phyloP scores from a whole-genome alignment of 148 eudicot genomes.

The Chenopodium berlandieri region DNA sequence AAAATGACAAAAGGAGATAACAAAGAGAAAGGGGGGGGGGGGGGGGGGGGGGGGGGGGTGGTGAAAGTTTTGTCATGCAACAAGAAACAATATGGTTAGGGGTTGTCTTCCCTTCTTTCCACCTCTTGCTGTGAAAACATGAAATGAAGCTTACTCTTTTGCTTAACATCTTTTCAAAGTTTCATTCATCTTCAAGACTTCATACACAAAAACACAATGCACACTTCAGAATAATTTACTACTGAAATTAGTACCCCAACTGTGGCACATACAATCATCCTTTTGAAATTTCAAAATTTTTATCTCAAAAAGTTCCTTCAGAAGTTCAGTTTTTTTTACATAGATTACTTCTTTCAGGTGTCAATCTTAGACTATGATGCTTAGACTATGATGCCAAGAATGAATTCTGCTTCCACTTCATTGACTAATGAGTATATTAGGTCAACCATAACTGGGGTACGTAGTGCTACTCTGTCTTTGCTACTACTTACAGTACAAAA shows the following conservation, averaged over 20 bases:
- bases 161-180: neutral
- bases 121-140: too few species aligned
- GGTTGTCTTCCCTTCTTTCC: too few species aligned
- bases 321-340: neutral
- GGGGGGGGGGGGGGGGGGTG: too few species aligned
- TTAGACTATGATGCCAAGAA: neutral
- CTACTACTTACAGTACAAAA: conserved; percentile 5
- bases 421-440: neutral
- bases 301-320: neutral
- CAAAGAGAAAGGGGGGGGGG: too few species aligned
- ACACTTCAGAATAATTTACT: neutral
- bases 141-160: neutral
- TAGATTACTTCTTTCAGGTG: neutral
- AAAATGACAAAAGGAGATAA: too few species aligned
- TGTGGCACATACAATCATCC: neutral
- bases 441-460: neutral
- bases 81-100: too few species aligned
- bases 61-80: too few species aligned
- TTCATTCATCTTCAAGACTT: neutral
- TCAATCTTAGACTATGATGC: neutral
- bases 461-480: neutral
- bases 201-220: neutral
- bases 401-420: neutral
- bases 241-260: neutral
- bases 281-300: neutral